phyloP scores from a whole-genome alignment of 805 yeast species.

The Priceomyces medius region DNA sequence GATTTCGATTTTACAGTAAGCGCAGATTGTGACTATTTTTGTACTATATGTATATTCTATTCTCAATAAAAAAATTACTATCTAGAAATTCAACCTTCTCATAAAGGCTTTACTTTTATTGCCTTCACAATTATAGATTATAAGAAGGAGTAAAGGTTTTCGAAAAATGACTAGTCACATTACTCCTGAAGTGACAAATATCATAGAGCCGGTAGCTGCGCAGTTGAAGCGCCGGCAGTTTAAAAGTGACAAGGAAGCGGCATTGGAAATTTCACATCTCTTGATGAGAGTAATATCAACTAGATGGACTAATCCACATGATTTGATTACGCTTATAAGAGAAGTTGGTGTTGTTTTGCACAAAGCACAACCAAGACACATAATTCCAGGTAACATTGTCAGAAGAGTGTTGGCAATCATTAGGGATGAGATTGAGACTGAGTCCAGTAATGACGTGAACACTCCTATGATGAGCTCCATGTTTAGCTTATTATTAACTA shows the following conservation, averaged over 20 bases:
- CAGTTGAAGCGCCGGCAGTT: slow-evolving; percentile 82
- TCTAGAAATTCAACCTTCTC: neutral
- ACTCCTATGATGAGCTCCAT: slow-evolving; percentile 73
- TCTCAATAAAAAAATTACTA: neutral
- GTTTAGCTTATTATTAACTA: slow-evolving; percentile 77
- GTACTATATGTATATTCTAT: neutral
- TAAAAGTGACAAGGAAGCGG: slow-evolving; percentile 76
- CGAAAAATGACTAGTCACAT: slow-evolving; percentile 9
- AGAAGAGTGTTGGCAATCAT: slow-evolving; percentile 84
- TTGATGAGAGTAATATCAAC: slow-evolving; percentile 85
- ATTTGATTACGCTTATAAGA: slow-evolving; percentile 69
- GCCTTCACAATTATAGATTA: too few species aligned
- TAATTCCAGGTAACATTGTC: slow-evolving; percentile 85
- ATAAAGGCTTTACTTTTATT: too few species aligned
- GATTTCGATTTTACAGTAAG: neutral
- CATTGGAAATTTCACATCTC: slow-evolving; percentile 83
- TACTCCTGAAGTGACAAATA: slow-evolving; percentile 32
- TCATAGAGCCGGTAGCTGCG: slow-evolving; percentile 39
- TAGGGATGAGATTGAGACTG: slow-evolving; percentile 78
- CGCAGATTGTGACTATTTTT: neutral
- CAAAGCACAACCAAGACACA: slow-evolving; percentile 85
- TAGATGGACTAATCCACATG: slow-evolving; percentile 78
- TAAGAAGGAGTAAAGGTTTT: neutral
- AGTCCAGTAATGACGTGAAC: slow-evolving; percentile 23
- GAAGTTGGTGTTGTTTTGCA: slow-evolving; percentile 67